Evolutionary conservation across 257 asterid genomes (phyloP).

Genomic region (Mitragyna speciosa): DNA sequence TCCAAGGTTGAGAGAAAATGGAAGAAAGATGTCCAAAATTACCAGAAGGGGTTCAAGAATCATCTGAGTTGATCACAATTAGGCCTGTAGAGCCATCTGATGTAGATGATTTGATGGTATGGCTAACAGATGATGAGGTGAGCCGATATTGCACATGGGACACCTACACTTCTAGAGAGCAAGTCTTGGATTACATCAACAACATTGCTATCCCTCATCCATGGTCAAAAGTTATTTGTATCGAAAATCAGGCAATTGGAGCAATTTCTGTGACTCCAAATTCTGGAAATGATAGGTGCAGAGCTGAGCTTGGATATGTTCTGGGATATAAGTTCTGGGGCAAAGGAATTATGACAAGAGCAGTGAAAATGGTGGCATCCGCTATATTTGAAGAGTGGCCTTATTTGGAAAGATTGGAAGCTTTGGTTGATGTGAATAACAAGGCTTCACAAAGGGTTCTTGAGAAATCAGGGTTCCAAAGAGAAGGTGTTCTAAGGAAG

Average conservation of each 20-base stretch:
- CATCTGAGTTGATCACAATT: conserved; percentile 26
- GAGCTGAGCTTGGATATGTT: conserved; percentile 28
- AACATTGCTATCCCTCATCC: conserved; percentile 41
- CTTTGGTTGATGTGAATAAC: conserved; percentile 12
- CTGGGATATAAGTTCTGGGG: conserved; percentile 19
- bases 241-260: conserved; percentile 39
- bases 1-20: conserved; percentile 7
- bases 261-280: conserved; percentile 50
- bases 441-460: conserved; percentile 22
- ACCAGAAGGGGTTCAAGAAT: conserved; percentile 10
- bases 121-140: conserved; percentile 58
- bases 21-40: conserved; percentile 11
- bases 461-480: conserved; percentile 28
- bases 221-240: conserved; percentile 43
- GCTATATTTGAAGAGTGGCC: conserved; percentile 21
- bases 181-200: conserved; percentile 27
- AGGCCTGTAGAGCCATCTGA: conserved; percentile 38
- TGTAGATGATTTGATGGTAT: conserved; percentile 55
- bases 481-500: conserved; percentile 26
- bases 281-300: conserved; percentile 31
- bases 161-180: conserved; percentile 41
- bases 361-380: conserved; percentile 21
- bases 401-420: conserved; percentile 23
- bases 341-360: conserved; percentile 17
- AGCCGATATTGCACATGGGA: conserved; percentile 49